These are phyloP conservation scores for Endogone sp. DNA, from an alignment of 192 early-diverging fungal genomes.

Conservation along the genomic window DNA sequence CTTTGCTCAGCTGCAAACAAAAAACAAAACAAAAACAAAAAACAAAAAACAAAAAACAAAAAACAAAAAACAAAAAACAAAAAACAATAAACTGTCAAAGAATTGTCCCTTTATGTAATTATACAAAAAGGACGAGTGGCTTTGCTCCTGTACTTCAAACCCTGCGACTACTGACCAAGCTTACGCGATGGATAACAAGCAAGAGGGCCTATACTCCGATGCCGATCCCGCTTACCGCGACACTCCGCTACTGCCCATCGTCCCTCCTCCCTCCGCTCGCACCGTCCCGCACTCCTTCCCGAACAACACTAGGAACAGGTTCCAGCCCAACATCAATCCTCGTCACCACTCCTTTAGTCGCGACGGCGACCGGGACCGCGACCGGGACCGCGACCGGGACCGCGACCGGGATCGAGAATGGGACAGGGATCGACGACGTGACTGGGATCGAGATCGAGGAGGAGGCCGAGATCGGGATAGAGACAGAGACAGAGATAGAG, in stretches of 20 bases:
- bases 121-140: too few relatives aligned
- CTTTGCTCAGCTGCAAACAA: too few relatives aligned
- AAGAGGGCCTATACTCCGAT: too few relatives aligned
- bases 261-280: slow-evolving; percentile 36
- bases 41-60: too few relatives aligned
- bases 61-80: too few relatives aligned
- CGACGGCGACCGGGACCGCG: slow-evolving; percentile 12
- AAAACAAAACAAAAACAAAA: too few relatives aligned
- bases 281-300: slow-evolving; percentile 26
- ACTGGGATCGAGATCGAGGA: slow-evolving; percentile 13
- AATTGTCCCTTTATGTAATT: too few relatives aligned
- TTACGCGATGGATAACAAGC: too few relatives aligned
- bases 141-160: too few relatives aligned
- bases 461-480: slow-evolving; percentile 13
- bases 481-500: slow-evolving; percentile 17
- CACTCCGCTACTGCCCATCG: slow-evolving; percentile 35
- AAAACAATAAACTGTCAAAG: too few relatives aligned
- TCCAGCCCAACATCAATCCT: slow-evolving; percentile 12
- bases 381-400: slow-evolving; percentile 14
- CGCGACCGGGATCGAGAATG: slow-evolving; percentile 19
- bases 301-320: slow-evolving; percentile 11
- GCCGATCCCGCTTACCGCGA: slow-evolving; percentile 36
- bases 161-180: too few relatives aligned
- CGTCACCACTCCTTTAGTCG: slow-evolving; percentile 18
- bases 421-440: slow-evolving; percentile 4